Percentiles rank a stretch among this genome's conserved stretches.
Evolutionary conservation across 1,284 basidiomycete genomes (phyloP).

Genomic region (Chiua sp.): DNA sequence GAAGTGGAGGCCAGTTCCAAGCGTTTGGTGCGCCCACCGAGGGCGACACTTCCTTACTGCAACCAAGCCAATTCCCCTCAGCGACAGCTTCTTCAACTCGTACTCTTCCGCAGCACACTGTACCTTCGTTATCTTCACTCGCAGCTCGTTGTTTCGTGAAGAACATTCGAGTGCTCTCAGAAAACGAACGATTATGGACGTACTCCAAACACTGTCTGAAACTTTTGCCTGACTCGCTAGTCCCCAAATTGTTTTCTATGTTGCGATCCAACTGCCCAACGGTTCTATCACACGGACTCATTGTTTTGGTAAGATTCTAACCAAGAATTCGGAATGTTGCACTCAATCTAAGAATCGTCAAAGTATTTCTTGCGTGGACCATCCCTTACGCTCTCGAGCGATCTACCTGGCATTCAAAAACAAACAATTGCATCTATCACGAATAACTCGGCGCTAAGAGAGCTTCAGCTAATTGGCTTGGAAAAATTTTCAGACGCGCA

Average conservation of each 20-base stretch:
- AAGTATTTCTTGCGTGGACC: slow-evolving; percentile 67
- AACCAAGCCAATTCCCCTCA: slow-evolving; percentile 46
- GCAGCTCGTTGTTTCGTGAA: slow-evolving; percentile 59
- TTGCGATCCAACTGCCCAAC: slow-evolving; percentile 55
- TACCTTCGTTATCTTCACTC: slow-evolving; percentile 53
- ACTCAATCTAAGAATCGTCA: not conserved
- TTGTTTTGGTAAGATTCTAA: slow-evolving; percentile 52
- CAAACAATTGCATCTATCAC: slow-evolving; percentile 55
- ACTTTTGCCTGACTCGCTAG: slow-evolving; percentile 55
- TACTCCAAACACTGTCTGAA: slow-evolving; percentile 46
- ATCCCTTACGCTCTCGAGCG: slow-evolving; percentile 52
- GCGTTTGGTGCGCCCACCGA: slow-evolving; percentile 48
- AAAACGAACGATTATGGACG: slow-evolving; percentile 45
- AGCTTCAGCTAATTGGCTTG: slow-evolving; percentile 57
- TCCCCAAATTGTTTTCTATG: slow-evolving; percentile 56
- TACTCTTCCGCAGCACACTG: slow-evolving; percentile 32
- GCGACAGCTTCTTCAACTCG: slow-evolving; percentile 59
- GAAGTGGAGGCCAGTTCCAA: slow-evolving; percentile 30
- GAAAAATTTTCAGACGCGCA: slow-evolving; percentile 55
- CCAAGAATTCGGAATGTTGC: not conserved
- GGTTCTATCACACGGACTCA: slow-evolving; percentile 57
- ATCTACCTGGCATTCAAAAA: slow-evolving; percentile 57
- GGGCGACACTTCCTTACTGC: slow-evolving; percentile 42
- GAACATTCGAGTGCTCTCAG: slow-evolving; percentile 47
- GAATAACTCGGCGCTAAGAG: slow-evolving; percentile 45